Base-by-base conservation (phyloP, 208 protist species). In the Angomonas deanei region DNA sequence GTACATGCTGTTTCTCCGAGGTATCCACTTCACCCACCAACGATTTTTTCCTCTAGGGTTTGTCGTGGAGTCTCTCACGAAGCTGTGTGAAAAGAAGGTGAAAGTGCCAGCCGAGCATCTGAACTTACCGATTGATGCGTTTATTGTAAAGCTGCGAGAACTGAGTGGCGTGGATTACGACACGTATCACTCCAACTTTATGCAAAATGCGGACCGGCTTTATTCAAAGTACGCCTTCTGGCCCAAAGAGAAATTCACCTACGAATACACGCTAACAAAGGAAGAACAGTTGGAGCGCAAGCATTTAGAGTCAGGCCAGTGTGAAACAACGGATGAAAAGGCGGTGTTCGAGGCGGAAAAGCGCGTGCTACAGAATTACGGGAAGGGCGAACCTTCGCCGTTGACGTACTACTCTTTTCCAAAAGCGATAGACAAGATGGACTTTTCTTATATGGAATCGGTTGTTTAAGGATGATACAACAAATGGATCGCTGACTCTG, bases 11-110 rank as follows among this genome's bases (percentile, higher is more conserved):
- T 84, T 86, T 23, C 71, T 83, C 6, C 57, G 53, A 26, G 82
- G 86, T 19, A 68, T 88, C 15, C 86, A 92, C 72, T 92, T 88
- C 65, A 92, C 86, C 3, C 57, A 55, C 26, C 46, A 67, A 3
- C 63, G 86, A 15, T 92, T 92, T 74, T 90, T 89, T 42, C 86
- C 86, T 24, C 21, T 78, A 0, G 61, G 50, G 17, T 92, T 86
- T 68, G 80, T 91, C 6, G 46, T 53, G 46, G 36, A 56, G 21
- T 78, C 67, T 42, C 70, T 86, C 26, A 32, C 33, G 11, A 30
- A 31, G 4, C 54, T 84, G 21, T 32, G 24, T 17, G 60, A 38
- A 8, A 52, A 42, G 15, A 28, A 17, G 24, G 21, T 34, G 10
- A n/a, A 11, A 61, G 28, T 65, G 19, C 55, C 28, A 28, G 48